Conservation (phyloP, 2,329 filamentous ascomycete genomes). For the Claviceps spartinae region DNA sequence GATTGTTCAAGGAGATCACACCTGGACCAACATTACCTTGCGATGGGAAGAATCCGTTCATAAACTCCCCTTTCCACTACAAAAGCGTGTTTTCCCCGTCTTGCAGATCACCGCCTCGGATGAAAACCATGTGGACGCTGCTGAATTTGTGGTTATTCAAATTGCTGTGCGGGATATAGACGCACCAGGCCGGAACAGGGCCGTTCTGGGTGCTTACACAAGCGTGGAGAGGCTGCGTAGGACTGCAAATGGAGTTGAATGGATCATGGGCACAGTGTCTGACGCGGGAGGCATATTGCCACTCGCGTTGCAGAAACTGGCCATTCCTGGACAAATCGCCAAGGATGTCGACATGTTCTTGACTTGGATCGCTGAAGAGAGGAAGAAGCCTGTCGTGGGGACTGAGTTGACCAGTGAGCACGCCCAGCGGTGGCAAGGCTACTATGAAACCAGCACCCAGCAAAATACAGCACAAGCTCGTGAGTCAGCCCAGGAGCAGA, state of each 20-base stretch:
- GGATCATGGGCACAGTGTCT: conserved; percentile 66
- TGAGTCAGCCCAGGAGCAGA: not conserved
- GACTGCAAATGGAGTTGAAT: conserved; percentile 40
- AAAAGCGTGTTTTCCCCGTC: conserved; percentile 52
- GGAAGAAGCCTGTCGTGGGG: conserved; percentile 13
- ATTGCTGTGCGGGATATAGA: conserved; percentile 28
- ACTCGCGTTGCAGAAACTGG: conserved; percentile 49
- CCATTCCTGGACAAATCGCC: conserved; percentile 46
- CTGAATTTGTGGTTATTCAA: conserved; percentile 43
- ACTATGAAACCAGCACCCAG: not conserved
- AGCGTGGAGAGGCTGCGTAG: conserved; percentile 49
- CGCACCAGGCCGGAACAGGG: conserved; percentile 26
- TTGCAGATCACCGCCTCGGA: conserved; percentile 43
- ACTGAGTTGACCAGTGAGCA: not conserved
- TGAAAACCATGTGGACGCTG: conserved; percentile 13
- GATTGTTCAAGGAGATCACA: conserved; percentile 21
- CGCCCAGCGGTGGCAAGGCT: no score
- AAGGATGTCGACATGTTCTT: conserved; percentile 62
- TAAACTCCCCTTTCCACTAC: conserved; percentile 43
- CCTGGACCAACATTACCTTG: conserved; percentile 35
- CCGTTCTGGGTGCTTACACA: conserved; percentile 47
- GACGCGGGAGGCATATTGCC: conserved; percentile 57
- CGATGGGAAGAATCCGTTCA: conserved; percentile 53
- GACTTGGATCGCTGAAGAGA: conserved; percentile 41
- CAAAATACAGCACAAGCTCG: not conserved